Conservation (phyloP, 2,329 filamentous ascomycete genomes). For the Alternaria solani region DNA sequence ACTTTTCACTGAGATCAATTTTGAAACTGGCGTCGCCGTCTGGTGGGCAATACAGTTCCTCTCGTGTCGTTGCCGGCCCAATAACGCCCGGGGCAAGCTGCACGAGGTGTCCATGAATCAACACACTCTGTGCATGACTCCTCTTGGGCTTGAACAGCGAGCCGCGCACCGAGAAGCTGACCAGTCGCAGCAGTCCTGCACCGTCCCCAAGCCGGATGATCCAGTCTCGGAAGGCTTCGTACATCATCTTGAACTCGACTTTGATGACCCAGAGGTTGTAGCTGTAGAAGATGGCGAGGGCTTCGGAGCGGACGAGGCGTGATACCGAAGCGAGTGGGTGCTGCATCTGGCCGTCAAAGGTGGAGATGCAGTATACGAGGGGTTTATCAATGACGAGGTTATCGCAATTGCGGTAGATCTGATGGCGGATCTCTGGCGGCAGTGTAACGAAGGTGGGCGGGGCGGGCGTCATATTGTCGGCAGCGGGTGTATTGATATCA, state of each 20-base stretch:
- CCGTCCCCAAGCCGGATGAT: conserved; percentile 47
- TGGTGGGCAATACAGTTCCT: conserved; percentile 38
- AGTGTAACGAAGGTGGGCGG: conserved; percentile 46
- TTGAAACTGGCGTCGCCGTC: conserved; percentile 50
- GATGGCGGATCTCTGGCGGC: conserved; percentile 48
- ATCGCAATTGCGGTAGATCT: conserved; percentile 49
- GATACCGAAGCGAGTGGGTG: conserved; percentile 49
- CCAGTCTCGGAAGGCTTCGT: conserved; percentile 52
- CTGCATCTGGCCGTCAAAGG: conserved; percentile 47
- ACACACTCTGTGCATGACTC: conserved; percentile 30
- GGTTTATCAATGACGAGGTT: conserved; percentile 47
- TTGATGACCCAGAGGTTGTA: conserved; percentile 53
- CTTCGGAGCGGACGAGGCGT: conserved; percentile 46
- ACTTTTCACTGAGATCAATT: conserved; percentile 51
- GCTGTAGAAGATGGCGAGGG: conserved; percentile 52
- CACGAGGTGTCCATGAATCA: conserved; percentile 32
- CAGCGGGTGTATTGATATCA: background rate
- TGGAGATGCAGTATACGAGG: conserved; percentile 53
- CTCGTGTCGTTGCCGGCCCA: conserved; percentile 21
- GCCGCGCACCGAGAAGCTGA: conserved; percentile 46
- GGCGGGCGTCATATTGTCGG: conserved; percentile 9
- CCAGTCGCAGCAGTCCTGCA: conserved; percentile 40
- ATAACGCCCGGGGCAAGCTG: conserved; percentile 25
- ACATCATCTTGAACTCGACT: conserved; percentile 51
- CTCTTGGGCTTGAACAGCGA: conserved; percentile 45